phyloP scores from a whole-genome alignment of 805 yeast genomes.

The Komagataella kurtzmanii region DNA sequence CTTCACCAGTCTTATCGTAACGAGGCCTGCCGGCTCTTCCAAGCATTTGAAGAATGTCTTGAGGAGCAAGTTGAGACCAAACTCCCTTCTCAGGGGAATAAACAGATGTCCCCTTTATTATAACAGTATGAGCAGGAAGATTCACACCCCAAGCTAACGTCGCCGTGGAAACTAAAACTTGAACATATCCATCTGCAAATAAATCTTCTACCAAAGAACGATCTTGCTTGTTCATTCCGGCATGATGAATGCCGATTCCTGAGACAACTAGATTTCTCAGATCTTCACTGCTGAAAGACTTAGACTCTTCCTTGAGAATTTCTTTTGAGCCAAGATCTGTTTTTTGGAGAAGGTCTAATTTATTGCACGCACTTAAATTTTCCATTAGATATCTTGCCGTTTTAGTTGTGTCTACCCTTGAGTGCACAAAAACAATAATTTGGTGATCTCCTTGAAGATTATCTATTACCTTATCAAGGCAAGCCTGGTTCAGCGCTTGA shows the following conservation, averaged over 20 bases:
- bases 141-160: conserved; percentile 97
- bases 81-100: conserved; percentile 83
- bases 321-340: conserved; percentile 46
- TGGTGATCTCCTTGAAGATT: conserved; percentile 64
- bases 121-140: conserved; percentile 88
- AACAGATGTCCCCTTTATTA: conserved; percentile 85
- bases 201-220: conserved; percentile 71
- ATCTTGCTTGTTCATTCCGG: conserved; percentile 67
- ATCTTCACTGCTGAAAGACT: conserved; percentile 34
- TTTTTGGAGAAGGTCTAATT: conserved; percentile 25
- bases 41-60: conserved; percentile 91
- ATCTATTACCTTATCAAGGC: conserved; percentile 58
- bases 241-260: conserved; percentile 89
- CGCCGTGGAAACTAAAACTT: conserved; percentile 79
- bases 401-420: conserved; percentile 83
- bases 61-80: conserved; percentile 90
- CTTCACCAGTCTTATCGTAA: conserved; percentile 86
- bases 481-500: conserved; percentile 81
- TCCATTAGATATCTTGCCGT: conserved; percentile 66
- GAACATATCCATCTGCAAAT: conserved; percentile 80
- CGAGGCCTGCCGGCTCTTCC: conserved; percentile 98
- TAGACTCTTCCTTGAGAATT: conserved; percentile 52
- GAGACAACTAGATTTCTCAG: conserved; percentile 46
- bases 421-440: conserved; percentile 94
- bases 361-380: conserved; percentile 42